Evolutionary conservation across 441 rosid species (phyloP), one percentile per base, ranked within the genome.

Genomic region (Corymbia calophylla): DNA sequence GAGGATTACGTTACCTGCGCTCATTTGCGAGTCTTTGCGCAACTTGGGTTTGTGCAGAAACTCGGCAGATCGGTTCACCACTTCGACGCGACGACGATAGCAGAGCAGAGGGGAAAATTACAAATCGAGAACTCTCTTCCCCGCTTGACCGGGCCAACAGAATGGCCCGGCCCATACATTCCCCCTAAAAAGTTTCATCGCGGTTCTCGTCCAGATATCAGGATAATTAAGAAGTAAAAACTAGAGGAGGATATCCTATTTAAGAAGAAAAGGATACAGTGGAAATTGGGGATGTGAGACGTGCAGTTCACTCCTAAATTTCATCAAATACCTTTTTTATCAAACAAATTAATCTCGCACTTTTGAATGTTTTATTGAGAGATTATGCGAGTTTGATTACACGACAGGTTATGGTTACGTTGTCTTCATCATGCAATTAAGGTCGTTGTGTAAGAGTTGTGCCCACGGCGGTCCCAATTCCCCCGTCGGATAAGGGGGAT

Each of bases 1-100:
- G 51, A 23, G 14, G 68, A 32, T n/a, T 47, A 56, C 16, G 17
- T 86, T 89, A 94, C 95, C 95, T 87, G 95, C 93, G 53, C 95
- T 94, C 94, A 93, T 94, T 87, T 5, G n/a, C n/a, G n/a, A 58
- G 62, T 58, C 29, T 58, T 9, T 58, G 29, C n/a, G 56, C 31
- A 21, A 18, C 47, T 88, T 6, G 62, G 39, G 47, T 4, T 18
- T 88, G 39, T 1, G 87, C 87, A 35, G 68, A 15, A 86, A 6
- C 84, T 44, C 23, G n/a, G 51, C 10, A 44, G 51, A 77, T 44
- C 51, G 27, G 51, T 39, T 23, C 51, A 12, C 64, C n/a, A 0
- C 84, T 47, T 77, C 84, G n/a, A 27, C n/a, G 84, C 84, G 84
- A 77, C 51, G n/a, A 3, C n/a, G 27, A 27, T 39, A 5, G 51